Conservation (phyloP, 140 eudicot genomes). For the Cichorium intybus region DNA sequence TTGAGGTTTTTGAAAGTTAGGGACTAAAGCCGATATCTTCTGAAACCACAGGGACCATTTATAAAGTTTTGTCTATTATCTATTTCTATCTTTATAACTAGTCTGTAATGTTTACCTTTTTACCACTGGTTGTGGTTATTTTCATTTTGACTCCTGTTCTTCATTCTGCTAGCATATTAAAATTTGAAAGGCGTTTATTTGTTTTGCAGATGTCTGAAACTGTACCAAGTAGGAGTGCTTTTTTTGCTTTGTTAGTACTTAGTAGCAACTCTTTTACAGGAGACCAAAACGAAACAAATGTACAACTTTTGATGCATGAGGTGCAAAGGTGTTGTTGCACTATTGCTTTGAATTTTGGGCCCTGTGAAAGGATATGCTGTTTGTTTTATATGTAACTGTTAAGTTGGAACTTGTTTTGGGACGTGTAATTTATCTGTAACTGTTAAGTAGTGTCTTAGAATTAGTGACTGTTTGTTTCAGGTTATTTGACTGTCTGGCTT, state of each 20-base stretch:
- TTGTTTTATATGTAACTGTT: conserved; percentile 15
- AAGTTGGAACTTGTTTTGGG: conserved; percentile 15
- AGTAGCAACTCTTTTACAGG: conserved; percentile 12
- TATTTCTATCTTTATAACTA: too few species aligned
- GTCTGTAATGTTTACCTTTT: too few species aligned
- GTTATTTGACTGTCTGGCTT: neutral
- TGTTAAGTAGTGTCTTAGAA: neutral
- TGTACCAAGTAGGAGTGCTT: conserved; percentile 17
- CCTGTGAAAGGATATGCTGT: conserved; percentile 11
- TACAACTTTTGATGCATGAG: conserved; percentile 28
- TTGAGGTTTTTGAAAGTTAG: too few species aligned
- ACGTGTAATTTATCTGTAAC: conserved; percentile 16
- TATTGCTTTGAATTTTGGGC: conserved; percentile 15
- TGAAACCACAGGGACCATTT: too few species aligned
- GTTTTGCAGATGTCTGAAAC: conserved; percentile 29
- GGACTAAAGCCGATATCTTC: too few species aligned
- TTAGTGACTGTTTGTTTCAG: conserved; percentile 8
- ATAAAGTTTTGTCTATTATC: too few species aligned
- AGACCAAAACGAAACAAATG: too few species aligned
- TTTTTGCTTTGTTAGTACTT: neutral
- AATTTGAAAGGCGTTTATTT: too few species aligned
- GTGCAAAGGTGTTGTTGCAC: conserved; percentile 16
- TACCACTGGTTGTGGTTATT: neutral
- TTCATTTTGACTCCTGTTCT: too few species aligned
- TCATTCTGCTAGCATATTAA: too few species aligned